A percentile compares a stretch with the other conserved stretches of the same genome.
phyloP scores from a whole-genome alignment of 805 yeast genomes.

The Metschnikowia aberdeeniae region DNA sequence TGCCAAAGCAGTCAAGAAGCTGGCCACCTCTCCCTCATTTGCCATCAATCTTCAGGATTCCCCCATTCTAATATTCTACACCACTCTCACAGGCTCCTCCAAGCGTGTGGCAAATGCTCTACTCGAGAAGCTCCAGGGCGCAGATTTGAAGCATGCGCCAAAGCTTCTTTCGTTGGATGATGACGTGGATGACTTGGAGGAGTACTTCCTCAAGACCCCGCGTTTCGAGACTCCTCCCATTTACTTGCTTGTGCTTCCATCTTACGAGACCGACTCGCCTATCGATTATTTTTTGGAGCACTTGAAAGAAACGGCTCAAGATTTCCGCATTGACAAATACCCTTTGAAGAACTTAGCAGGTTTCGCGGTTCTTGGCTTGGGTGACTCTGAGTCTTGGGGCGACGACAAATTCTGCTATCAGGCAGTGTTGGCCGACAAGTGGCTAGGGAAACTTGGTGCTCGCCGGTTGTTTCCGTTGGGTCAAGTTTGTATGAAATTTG shows the following conservation, averaged over 20 bases:
- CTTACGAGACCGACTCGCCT: slow-evolving; percentile 91
- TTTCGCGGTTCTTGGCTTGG: slow-evolving; percentile 81
- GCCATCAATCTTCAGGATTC: slow-evolving; percentile 42
- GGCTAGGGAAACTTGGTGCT: slow-evolving; percentile 80
- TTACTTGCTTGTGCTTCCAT: slow-evolving; percentile 76
- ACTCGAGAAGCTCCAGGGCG: slow-evolving; percentile 31
- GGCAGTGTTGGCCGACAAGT: slow-evolving; percentile 67
- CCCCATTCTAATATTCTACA: slow-evolving; percentile 66
- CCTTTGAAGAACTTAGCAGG: slow-evolving; percentile 71
- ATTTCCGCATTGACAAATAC: slow-evolving; percentile 78
- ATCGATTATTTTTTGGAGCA: slow-evolving; percentile 82
- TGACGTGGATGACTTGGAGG: slow-evolving; percentile 76
- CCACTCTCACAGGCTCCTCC: slow-evolving; percentile 83
- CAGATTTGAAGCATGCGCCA: slow-evolving; percentile 37
- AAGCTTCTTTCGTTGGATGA: slow-evolving; percentile 70
- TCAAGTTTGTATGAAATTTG: slow-evolving; percentile 72
- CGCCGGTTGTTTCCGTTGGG: slow-evolving; percentile 82
- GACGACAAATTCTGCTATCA: slow-evolving; percentile 83
- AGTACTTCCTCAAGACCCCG: slow-evolving; percentile 70
- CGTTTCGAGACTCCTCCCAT: slow-evolving; percentile 37
- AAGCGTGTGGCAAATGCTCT: slow-evolving; percentile 61
- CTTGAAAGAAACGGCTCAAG: slow-evolving; percentile 74
- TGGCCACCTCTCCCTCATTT: slow-evolving; percentile 37
- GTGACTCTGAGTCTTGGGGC: slow-evolving; percentile 80
- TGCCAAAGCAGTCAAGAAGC: slow-evolving; percentile 25